Evolutionary conservation across 1,284 basidiomycete species (phyloP), one percentile per base, ranked within the genome.

Genomic region (Mycena sp.): DNA sequence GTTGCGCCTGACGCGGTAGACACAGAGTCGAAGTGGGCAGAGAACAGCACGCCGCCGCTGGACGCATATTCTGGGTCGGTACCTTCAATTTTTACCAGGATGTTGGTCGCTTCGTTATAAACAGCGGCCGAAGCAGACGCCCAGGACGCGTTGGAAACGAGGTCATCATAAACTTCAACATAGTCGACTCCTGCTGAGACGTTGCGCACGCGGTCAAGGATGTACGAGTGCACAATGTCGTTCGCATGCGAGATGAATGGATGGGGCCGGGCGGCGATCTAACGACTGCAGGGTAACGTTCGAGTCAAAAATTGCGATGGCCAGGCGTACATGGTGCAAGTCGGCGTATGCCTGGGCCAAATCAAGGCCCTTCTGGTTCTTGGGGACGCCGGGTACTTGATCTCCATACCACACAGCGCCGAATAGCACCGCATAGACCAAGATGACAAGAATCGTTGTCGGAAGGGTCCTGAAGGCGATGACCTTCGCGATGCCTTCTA

Each of bases 21-120:
- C 1, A 93, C 91, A 0, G 90, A 92, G 75, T 93, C 91, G 72
- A 87, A 92, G 70, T 94, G 92, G 2, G 91, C 90, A 0, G 90
- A 92, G 63, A 94, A 88, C n/a, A 94, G 74, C 3, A 91, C 86
- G 0, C 85, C 87, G 5, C 92, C 91, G 21, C 52, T 46, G 4
- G 49, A 11, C 19, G 43, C 21, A n/a, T 49, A 37, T 19, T 56
- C 23, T 25, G 62, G 55, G n/a, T 67, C 65, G 5, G 59, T 50
- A 7, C 65, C 65, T 43, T 64, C 25, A n/a, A 67, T 59, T 29
- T 64, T 67, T 2, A 67, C 76, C 2, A 81, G 65, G 66, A 48
- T 67, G 61, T 40, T 70, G 57, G 25, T 57, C 7, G 16, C 61
- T 45, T 60, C 62, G 51, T 58, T 64, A 59, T 67, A 67, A 19